phyloP scores from a whole-genome alignment of 148 eudicot species.

The Rhododendron mucronatum region DNA sequence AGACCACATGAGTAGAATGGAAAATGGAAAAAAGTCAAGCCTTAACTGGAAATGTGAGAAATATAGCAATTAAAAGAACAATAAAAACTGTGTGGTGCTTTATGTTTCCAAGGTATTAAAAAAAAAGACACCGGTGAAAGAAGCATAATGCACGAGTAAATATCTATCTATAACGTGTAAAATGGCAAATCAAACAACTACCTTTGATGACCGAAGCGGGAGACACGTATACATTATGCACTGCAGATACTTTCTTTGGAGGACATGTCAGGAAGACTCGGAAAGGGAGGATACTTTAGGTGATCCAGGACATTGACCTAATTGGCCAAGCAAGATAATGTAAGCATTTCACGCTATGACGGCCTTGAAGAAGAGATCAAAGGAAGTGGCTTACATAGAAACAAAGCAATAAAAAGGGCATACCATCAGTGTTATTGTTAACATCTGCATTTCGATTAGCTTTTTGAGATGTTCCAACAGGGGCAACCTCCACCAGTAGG shows the following conservation, averaged over 20 bases:
- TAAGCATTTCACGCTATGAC: not conserved
- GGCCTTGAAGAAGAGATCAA: not conserved
- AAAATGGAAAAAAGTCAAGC: not conserved
- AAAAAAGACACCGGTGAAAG: not conserved
- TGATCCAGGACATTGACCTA: slow-evolving; percentile 78
- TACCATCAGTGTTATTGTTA: slow-evolving; percentile 49
- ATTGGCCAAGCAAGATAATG: slow-evolving; percentile 16
- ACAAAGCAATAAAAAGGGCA: slow-evolving; percentile 13
- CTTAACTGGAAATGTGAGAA: not conserved
- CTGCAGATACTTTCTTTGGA: slow-evolving; percentile 85
- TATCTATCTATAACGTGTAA: not conserved
- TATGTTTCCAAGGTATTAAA: not conserved
- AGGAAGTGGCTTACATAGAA: not conserved
- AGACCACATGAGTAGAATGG: not conserved
- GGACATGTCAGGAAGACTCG: slow-evolving; percentile 99
- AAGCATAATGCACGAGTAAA: not conserved
- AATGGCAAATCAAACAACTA: slow-evolving; percentile 21
- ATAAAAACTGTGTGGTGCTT: not conserved
- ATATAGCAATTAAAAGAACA: not conserved
- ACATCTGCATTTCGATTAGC: slow-evolving; percentile 40
- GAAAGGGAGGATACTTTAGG: slow-evolving; percentile 74
- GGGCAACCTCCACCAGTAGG: slow-evolving; percentile 73
- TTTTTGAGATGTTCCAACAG: slow-evolving; percentile 38
- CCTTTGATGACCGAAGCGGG: slow-evolving; percentile 98
- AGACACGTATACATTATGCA: slow-evolving; percentile 86